phyloP scores from a whole-genome alignment of 306 rosid genomes.

The Vicia sativa region DNA sequence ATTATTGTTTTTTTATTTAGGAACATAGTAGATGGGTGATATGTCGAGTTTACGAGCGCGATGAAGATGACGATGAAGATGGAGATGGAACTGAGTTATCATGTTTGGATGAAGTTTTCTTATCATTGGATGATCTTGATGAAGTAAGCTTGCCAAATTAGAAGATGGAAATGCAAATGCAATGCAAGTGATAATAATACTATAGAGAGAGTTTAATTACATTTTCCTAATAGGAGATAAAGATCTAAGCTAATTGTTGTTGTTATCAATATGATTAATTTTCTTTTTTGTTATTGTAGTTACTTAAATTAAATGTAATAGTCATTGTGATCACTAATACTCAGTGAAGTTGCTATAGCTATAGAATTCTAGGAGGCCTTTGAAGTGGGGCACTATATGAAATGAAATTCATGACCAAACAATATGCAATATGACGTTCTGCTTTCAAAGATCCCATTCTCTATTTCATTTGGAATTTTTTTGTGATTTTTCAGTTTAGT shows the following conservation, averaged over 20 bases:
- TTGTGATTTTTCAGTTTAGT: conserved; percentile 20
- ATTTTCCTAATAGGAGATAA: conserved; percentile 47
- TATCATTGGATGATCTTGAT: conserved; percentile 91
- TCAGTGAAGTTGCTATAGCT: conserved; percentile 45
- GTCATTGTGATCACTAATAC: too few relatives aligned
- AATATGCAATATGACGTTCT: conserved; percentile 54
- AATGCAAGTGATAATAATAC: conserved; percentile 36
- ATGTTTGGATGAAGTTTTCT: conserved; percentile 95
- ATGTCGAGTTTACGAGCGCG: conserved; percentile 74
- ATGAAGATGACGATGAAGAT: conserved; percentile 41
- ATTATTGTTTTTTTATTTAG: conserved; percentile 39
- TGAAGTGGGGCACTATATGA: conserved; percentile 56
- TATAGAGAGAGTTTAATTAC: conserved; percentile 6
- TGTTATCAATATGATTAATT: conserved; percentile 9
- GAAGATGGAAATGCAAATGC: conserved; percentile 27
- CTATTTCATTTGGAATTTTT: conserved; percentile 33
- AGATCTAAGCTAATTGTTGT: conserved; percentile 31
- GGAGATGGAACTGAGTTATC: conserved; percentile 80
- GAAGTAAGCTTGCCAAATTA: conserved; percentile 88
- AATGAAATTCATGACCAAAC: conserved; percentile 39
- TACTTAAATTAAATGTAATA: conserved; percentile 23
- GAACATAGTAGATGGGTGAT: conserved; percentile 75
- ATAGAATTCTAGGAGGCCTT: conserved; percentile 34
- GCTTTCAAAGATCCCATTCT: conserved; percentile 51
- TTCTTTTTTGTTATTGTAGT: conserved; percentile 27